Base-by-base conservation (phyloP, 2,329 filamentous ascomycete species). In the Microcyclospora pomicola region DNA sequence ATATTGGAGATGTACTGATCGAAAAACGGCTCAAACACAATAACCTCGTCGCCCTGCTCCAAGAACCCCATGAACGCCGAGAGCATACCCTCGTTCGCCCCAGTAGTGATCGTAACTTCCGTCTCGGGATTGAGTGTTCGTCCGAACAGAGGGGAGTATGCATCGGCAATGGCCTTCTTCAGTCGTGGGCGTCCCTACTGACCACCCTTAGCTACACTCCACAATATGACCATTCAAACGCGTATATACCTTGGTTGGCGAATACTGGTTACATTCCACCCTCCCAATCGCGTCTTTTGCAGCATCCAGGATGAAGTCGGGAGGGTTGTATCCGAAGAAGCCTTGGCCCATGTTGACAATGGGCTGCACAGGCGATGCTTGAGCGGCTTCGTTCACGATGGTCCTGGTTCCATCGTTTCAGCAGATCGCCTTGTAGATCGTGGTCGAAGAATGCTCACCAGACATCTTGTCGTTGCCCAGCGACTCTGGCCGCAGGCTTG, bases 1-100 rank as follows among this genome's bases (percentile, higher is more conserved):
- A 98, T 96, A 63, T 98, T 98, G 68, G 80, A 86, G 49, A 98
- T 93, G 60, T 96, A 93, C 77, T 98, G 91, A 63, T 98, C 91
- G 59, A 96, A 98, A 65, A 95, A 98, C 9, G 91, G 91, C 66
- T 98, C 91, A 59, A 98, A 95, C 40, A 98, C 74, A 49, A 98
- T 95, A 48, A 95, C 91, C 61, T 98, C 91, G 56, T 98, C 91
- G 10, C 85, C 91, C 1, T 75, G 73, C 62, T 98, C 91, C 41
- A 98, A 77, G 52, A 98, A 98, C 2, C 75, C 91, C 91, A 98
- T 96, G 56, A 98, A 96, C 0, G 87, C 91, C 56, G 83, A 88
- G 47, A 98, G 69, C 85, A 96, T 96, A 52, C 84, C 80, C 64
- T 92, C 83, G 53, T 92, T 92, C 31, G 84, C 83, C 32, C 83